Evolutionary conservation across 108 stramenopile species (phyloP).

Genomic region (Ochromonas danica): DNA sequence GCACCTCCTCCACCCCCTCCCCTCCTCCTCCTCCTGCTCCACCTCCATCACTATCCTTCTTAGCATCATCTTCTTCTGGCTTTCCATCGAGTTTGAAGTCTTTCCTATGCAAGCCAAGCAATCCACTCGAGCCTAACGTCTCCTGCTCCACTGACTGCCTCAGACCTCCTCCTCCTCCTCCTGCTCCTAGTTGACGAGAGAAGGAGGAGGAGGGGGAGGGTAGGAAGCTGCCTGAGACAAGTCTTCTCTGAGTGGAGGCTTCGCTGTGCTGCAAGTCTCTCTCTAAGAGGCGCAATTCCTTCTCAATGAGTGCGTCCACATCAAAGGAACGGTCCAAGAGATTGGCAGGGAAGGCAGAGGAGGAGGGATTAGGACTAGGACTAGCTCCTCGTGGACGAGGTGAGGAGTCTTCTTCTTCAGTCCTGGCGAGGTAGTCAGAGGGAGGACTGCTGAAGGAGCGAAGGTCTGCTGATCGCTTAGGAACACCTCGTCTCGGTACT

Average conservation of each 20-base stretch:
- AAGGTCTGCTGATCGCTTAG: not conserved
- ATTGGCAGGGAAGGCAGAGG: too few relatives aligned
- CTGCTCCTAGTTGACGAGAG: not conserved
- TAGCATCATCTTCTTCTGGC: not conserved
- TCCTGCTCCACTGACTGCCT: not conserved
- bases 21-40: not conserved
- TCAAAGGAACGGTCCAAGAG: not conserved
- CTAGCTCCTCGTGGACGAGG: too few relatives aligned
- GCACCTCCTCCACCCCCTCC: not conserved
- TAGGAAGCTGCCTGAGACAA: not conserved
- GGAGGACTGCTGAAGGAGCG: too few relatives aligned
- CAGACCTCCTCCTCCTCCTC: not conserved
- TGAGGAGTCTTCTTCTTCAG: too few relatives aligned
- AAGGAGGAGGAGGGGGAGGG: not conserved
- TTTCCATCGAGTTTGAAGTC: not conserved
- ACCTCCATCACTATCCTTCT: not conserved
- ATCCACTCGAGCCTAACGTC: not conserved
- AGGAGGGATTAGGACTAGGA: too few relatives aligned
- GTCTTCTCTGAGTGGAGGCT: not conserved
- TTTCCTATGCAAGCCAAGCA: not conserved
- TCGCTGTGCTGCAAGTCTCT: not conserved
- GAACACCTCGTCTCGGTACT: not conserved
- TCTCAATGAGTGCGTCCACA: not conserved
- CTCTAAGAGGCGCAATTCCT: not conserved
- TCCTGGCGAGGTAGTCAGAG: too few relatives aligned